A percentile compares a stretch with the other conserved stretches of the same genome.
Conservation (phyloP, 83 land plant species). For the Diphasiastrum complanatum region DNA sequence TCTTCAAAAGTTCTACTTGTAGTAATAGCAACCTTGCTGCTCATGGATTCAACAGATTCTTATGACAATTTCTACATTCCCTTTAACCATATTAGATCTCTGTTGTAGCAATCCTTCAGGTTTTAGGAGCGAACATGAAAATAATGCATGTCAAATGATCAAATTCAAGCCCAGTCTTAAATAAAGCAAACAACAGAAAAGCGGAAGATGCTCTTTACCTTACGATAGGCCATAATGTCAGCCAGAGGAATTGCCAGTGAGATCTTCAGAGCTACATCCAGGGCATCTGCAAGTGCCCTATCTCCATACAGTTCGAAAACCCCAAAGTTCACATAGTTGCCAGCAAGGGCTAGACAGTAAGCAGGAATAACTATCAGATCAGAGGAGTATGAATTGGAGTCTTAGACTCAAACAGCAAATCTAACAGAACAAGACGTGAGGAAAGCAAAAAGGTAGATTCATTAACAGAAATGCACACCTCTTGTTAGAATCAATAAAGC, state of each 20-base stretch:
- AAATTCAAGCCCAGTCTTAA: too few relatives aligned
- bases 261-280: constrained; percentile 86
- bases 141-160: too few relatives aligned
- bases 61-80: too few relatives aligned
- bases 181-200: too few relatives aligned
- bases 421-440: background rate
- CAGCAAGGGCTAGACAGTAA: constrained; percentile 60
- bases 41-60: too few relatives aligned
- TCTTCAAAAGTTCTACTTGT: too few relatives aligned
- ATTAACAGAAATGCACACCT: constrained; percentile 30
- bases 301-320: constrained; percentile 98
- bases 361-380: background rate
- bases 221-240: constrained; percentile 73
- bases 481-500: constrained; percentile 65
- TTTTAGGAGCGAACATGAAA: too few relatives aligned
- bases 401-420: background rate
- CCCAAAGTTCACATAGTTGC: constrained; percentile 96
- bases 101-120: too few relatives aligned
- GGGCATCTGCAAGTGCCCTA: constrained; percentile 83
- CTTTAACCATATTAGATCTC: too few relatives aligned
- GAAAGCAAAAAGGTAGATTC: constrained; percentile 1
- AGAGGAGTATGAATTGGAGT: background rate
- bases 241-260: constrained; percentile 73
- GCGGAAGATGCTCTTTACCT: constrained; percentile 37
- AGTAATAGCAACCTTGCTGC: too few relatives aligned